phyloP scores from a whole-genome alignment of 495 filamentous ascomycete species.

The Tuber melanosporum region DNA sequence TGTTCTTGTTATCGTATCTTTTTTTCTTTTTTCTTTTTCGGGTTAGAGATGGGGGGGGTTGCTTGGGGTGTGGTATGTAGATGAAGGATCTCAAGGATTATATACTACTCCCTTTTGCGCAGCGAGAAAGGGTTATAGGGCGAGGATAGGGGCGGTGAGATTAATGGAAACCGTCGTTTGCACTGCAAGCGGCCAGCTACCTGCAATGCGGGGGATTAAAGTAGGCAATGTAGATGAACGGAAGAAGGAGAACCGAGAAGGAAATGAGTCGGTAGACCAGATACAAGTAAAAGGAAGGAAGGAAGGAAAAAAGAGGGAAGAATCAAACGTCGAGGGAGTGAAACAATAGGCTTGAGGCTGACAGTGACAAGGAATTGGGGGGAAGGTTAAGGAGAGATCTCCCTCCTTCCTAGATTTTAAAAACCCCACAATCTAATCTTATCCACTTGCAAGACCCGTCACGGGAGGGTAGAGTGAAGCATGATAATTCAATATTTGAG shows the following conservation, averaged over 20 bases:
- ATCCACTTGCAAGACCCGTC: not conserved
- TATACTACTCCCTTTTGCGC: not conserved
- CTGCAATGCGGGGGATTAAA: not conserved
- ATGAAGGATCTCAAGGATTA: not conserved
- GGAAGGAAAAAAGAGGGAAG: not conserved
- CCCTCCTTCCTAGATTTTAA: not conserved
- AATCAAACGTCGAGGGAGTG: not conserved
- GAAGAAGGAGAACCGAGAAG: not conserved
- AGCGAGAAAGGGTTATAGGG: not conserved
- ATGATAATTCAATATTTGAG: not conserved
- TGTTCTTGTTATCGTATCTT: not conserved
- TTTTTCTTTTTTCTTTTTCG: not conserved
- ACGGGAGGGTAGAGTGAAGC: not conserved
- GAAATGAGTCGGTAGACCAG: not conserved
- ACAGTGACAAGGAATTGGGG: not conserved
- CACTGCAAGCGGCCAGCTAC: constrained; percentile 4
- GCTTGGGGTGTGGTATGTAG: not conserved
- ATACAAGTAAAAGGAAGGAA: constrained; percentile 1
- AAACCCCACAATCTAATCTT: not conserved
- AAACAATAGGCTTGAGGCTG: not conserved
- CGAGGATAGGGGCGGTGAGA: not conserved
- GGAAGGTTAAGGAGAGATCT: not conserved
- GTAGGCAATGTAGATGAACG: not conserved
- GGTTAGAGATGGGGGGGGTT: not conserved
- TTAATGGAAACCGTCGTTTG: not conserved